Percentiles rank a stretch among this genome's conserved stretches.
phyloP scores from a whole-genome alignment of 176 grass and related monocot genomes.

The Juncus inflexus region DNA sequence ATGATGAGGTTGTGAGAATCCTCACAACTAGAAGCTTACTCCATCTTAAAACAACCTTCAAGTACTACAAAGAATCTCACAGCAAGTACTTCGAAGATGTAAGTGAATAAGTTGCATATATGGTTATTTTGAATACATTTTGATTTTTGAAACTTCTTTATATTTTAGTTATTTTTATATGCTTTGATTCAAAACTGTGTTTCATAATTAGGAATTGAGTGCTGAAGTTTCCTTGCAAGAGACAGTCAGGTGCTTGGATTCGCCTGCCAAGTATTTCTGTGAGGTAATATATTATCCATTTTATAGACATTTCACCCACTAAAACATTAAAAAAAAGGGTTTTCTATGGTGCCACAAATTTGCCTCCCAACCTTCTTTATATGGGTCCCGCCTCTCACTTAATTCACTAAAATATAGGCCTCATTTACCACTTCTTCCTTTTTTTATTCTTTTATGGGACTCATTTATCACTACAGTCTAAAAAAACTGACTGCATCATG shows the following conservation, averaged over 20 bases:
- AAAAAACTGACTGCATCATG: neutral
- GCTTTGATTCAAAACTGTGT: neutral
- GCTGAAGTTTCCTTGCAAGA: conserved; percentile 37
- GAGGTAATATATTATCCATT: conserved; percentile 26
- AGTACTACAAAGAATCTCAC: conserved; percentile 59
- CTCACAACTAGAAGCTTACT: conserved; percentile 80
- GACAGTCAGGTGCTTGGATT: conserved; percentile 59
- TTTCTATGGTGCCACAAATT: no score
- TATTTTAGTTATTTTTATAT: neutral
- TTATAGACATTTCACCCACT: no score
- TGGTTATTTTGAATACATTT: neutral
- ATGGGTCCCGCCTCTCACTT: neutral
- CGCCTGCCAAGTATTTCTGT: conserved; percentile 72
- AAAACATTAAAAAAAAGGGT: no score
- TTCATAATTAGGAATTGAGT: conserved; percentile 31
- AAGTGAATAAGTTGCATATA: neutral
- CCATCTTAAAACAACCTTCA: conserved; percentile 60
- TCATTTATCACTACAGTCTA: neutral
- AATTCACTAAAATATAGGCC: neutral
- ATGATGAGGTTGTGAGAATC: conserved; percentile 63
- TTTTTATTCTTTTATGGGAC: neutral
- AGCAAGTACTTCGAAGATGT: conserved; percentile 50
- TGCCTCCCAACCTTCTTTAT: neutral
- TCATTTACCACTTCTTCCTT: neutral
- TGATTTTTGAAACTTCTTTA: neutral